Percentiles rank a stretch among this genome's conserved stretches.
Evolutionary conservation across 768 basidiomycete species (phyloP).

Genomic region (Astraeus odoratus): DNA sequence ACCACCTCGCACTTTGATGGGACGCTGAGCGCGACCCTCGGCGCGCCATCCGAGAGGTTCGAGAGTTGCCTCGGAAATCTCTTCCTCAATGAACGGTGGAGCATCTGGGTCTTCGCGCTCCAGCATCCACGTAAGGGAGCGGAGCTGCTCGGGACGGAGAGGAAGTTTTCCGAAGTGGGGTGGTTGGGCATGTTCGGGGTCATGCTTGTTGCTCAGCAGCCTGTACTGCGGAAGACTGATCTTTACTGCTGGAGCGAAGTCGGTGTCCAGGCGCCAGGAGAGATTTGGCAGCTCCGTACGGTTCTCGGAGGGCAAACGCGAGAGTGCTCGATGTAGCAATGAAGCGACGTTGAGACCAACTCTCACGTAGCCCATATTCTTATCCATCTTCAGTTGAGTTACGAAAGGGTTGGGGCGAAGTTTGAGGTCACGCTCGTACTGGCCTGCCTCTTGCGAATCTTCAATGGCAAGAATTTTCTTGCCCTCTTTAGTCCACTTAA

Average conservation of each 20-base stretch:
- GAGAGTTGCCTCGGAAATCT: constrained; percentile 85
- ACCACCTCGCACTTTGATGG: constrained; percentile 73
- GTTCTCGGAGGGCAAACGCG: constrained; percentile 60
- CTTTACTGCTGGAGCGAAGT: constrained; percentile 60
- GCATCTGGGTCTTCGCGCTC: constrained; percentile 59
- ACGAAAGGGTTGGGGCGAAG: constrained; percentile 80
- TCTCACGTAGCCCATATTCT: constrained; percentile 62
- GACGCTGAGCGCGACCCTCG: constrained; percentile 82
- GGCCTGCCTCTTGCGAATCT: constrained; percentile 79
- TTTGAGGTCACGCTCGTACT: constrained; percentile 86
- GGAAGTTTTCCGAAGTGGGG: constrained; percentile 61
- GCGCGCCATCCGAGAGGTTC: constrained; percentile 88
- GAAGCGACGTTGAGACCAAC: constrained; percentile 87
- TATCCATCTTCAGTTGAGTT: constrained; percentile 67
- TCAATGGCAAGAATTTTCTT: constrained; percentile 66
- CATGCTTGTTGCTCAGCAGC: constrained; percentile 69
- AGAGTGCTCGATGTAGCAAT: constrained; percentile 77
- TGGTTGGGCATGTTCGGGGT: constrained; percentile 67
- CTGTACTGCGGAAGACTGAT: constrained; percentile 56
- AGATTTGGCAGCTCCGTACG: constrained; percentile 41
- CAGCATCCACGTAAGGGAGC: constrained; percentile 92
- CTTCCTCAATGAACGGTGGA: constrained; percentile 83
- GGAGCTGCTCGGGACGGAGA: constrained; percentile 79
- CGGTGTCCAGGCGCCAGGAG: constrained; percentile 80
- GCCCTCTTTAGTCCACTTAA: constrained; percentile 63